Evolutionary conservation across 768 basidiomycete species (phyloP).

Genomic region (Phylloporus arenicola): DNA sequence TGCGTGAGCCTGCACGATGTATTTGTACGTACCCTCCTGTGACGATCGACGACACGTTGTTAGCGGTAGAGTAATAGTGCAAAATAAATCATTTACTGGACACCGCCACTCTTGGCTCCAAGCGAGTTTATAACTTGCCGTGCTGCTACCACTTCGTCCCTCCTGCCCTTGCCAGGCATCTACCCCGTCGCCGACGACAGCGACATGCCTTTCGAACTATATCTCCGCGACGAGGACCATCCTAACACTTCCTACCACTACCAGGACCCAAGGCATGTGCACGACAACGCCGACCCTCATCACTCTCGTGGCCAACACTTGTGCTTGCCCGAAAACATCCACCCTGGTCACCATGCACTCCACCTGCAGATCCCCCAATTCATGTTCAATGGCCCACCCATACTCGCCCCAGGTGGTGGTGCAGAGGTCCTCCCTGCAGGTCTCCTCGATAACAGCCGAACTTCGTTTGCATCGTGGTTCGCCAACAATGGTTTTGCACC

Average conservation of each 20-base stretch:
- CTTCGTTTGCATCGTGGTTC: conserved; percentile 41
- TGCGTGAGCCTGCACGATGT: conserved; percentile 2
- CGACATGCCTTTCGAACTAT: conserved; percentile 40
- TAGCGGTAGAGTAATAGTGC: no score
- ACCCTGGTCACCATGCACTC: conserved; percentile 20
- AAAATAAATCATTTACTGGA: neutral
- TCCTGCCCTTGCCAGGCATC: neutral
- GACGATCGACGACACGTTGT: conserved; percentile 24
- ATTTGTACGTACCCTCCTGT: conserved; percentile 22
- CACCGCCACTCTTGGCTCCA: neutral
- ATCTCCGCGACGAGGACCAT: conserved; percentile 28
- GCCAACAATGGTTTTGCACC: conserved; percentile 39
- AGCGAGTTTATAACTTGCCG: neutral
- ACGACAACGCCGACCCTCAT: conserved; percentile 4
- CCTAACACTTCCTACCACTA: conserved; percentile 7
- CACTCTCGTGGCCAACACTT: conserved; percentile 8
- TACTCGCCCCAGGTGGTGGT: conserved; percentile 65
- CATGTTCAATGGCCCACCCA: conserved; percentile 52
- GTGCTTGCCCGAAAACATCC: conserved; percentile 1
- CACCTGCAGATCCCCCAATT: conserved; percentile 65
- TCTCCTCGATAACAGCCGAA: conserved; percentile 23
- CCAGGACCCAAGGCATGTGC: conserved; percentile 9
- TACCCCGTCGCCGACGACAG: conserved; percentile 4
- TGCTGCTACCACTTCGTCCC: neutral
- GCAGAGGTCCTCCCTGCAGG: conserved; percentile 63